Evolutionary conservation across 1,284 basidiomycete genomes (phyloP).

Genomic region (Meira nashicola): DNA sequence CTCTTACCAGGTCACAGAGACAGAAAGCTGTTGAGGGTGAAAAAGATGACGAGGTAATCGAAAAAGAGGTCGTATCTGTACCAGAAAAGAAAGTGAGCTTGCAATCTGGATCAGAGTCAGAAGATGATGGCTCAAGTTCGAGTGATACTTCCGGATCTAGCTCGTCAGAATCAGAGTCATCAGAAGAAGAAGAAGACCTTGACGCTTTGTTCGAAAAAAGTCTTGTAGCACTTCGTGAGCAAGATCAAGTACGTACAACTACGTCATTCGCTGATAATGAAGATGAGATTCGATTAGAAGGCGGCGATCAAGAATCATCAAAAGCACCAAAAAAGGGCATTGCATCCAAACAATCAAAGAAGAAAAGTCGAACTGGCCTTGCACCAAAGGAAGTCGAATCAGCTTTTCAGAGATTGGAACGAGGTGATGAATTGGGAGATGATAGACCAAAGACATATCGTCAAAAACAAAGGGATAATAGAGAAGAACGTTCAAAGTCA

Average conservation of each 20-base stretch:
- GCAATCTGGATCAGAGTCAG: neutral
- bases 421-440: constrained; percentile 4
- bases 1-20: neutral
- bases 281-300: neutral
- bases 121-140: neutral
- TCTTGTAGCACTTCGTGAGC: neutral
- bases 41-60: neutral
- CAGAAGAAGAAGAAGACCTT: neutral
- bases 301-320: neutral
- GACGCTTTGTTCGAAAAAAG: neutral
- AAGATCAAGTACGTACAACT: neutral
- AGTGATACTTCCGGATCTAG: neutral
- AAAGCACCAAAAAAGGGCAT: neutral
- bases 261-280: neutral
- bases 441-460: neutral
- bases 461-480: neutral
- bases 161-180: no score
- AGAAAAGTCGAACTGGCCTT: neutral
- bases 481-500: constrained; percentile 41
- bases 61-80: neutral
- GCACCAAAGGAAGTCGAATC: neutral
- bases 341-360: neutral
- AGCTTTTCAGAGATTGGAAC: constrained; percentile 1
- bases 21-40: neutral
- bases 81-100: neutral